Percentiles rank a stretch among this genome's conserved stretches.
These are phyloP conservation scores for Globisporangium camurandrum DNA, from an alignment of 352 stramenopile genomes.

Conservation along the genomic window DNA sequence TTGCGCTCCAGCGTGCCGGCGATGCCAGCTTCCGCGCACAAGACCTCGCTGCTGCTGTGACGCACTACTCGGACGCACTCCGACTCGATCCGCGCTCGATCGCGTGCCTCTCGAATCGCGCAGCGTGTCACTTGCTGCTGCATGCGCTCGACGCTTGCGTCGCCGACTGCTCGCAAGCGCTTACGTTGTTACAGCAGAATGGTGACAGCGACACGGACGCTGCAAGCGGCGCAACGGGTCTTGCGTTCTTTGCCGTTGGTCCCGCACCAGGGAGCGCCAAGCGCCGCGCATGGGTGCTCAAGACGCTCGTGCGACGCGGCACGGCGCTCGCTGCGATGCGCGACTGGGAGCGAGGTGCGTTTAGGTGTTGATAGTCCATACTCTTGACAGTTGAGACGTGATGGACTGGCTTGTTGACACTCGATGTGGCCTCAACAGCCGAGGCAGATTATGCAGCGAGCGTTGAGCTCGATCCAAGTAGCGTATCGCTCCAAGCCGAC, in stretches of 20 bases:
- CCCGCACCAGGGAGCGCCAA: conserved; percentile 44
- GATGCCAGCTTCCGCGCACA: conserved; percentile 37
- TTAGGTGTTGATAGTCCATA: not conserved
- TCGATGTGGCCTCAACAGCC: too few relatives aligned
- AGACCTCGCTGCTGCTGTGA: conserved; percentile 31
- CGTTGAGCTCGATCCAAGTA: conserved; percentile 54
- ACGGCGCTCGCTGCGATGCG: conserved; percentile 33
- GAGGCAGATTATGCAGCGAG: conserved; percentile 46
- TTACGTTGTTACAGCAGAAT: conserved; percentile 50
- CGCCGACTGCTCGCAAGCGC: conserved; percentile 45
- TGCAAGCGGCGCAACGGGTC: conserved; percentile 12
- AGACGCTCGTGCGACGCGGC: conserved; percentile 62
- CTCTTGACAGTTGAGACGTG: not conserved
- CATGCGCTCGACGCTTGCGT: conserved; percentile 42
- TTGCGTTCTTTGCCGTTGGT: conserved; percentile 53
- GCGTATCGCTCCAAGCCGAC: conserved; percentile 38
- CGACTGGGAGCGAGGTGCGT: conserved; percentile 31
- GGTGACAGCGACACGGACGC: not conserved
- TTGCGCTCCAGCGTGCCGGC: conserved; percentile 38
- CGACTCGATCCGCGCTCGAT: conserved; percentile 50
- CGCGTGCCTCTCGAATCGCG: conserved; percentile 69
- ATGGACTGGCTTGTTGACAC: too few relatives aligned
- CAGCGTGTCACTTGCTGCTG: conserved; percentile 52
- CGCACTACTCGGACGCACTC: conserved; percentile 54
- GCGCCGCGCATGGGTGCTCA: conserved; percentile 67